Conservation (phyloP, 345 rosid species). For the Hibiscus mutabilis region DNA sequence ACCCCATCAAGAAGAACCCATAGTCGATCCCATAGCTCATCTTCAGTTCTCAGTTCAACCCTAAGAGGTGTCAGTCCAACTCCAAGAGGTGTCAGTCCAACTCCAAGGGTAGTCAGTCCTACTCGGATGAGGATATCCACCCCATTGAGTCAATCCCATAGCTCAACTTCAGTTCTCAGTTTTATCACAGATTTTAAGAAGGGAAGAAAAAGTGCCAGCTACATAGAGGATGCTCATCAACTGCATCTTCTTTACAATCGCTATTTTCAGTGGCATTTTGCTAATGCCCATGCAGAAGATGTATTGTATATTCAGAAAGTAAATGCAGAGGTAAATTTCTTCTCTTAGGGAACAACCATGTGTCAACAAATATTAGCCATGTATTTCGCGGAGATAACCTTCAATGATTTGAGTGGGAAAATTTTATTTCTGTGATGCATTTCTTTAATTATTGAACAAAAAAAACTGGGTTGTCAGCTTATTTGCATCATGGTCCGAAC, state of each 20-base stretch:
- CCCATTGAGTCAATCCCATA: slow-evolving; percentile 42
- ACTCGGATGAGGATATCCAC: slow-evolving; percentile 47
- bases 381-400: background rate
- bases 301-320: slow-evolving; percentile 58
- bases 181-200: slow-evolving; percentile 76
- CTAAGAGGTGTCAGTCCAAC: background rate
- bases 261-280: slow-evolving; percentile 86
- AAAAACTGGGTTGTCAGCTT: background rate
- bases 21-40: background rate
- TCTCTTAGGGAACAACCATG: background rate
- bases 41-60: background rate
- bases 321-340: slow-evolving; percentile 64
- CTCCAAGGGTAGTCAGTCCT: slow-evolving; percentile 59
- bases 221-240: slow-evolving; percentile 88
- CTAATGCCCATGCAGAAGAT: slow-evolving; percentile 67
- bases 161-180: slow-evolving; percentile 75
- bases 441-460: background rate
- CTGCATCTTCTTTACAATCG: slow-evolving; percentile 75
- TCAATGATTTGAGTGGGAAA: background rate
- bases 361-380: background rate
- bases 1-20: background rate
- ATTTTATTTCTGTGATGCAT: background rate
- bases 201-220: slow-evolving; percentile 57
- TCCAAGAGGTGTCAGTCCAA: slow-evolving; percentile 31
- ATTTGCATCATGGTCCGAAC: background rate